phyloP scores from a whole-genome alignment of 2,329 filamentous ascomycete species.

The Chaetomium olivaceum region DNA sequence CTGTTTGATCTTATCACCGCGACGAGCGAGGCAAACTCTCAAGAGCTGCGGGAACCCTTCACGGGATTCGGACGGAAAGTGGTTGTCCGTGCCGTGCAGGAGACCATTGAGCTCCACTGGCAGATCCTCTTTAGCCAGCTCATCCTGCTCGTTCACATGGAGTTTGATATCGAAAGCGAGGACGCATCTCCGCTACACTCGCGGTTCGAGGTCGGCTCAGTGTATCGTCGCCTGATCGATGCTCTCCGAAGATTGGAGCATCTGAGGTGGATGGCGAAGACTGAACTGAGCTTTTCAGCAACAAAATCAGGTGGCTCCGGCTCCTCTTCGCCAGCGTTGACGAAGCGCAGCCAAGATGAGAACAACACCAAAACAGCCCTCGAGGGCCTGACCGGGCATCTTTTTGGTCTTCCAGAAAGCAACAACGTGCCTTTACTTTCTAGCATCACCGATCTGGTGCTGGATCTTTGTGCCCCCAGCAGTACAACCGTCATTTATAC shows the following conservation, averaged over 20 bases:
- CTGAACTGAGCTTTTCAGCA: conserved; percentile 55
- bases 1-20: conserved; percentile 51
- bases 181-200: conserved; percentile 61
- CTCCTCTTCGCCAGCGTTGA: conserved; percentile 33
- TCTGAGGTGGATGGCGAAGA: conserved; percentile 67
- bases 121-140: conserved; percentile 79
- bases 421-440: conserved; percentile 54
- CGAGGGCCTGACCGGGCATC: conserved; percentile 61
- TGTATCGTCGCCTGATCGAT: conserved; percentile 70
- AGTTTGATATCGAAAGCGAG: conserved; percentile 74
- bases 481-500: conserved; percentile 66
- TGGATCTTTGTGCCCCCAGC: conserved; percentile 63
- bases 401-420: conserved; percentile 64
- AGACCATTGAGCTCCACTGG: conserved; percentile 72
- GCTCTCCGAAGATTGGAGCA: conserved; percentile 73
- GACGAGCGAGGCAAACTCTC: conserved; percentile 47
- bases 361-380: conserved; percentile 57
- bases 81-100: conserved; percentile 74
- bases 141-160: conserved; percentile 81
- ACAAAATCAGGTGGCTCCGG: conserved; percentile 42
- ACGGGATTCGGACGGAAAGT: conserved; percentile 77
- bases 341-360: conserved; percentile 47
- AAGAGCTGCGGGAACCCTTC: conserved; percentile 54
- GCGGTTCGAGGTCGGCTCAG: conserved; percentile 64
- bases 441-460: conserved; percentile 66